phyloP scores from a whole-genome alignment of 2,329 filamentous ascomycete species.

The Colletotrichum camelliae region DNA sequence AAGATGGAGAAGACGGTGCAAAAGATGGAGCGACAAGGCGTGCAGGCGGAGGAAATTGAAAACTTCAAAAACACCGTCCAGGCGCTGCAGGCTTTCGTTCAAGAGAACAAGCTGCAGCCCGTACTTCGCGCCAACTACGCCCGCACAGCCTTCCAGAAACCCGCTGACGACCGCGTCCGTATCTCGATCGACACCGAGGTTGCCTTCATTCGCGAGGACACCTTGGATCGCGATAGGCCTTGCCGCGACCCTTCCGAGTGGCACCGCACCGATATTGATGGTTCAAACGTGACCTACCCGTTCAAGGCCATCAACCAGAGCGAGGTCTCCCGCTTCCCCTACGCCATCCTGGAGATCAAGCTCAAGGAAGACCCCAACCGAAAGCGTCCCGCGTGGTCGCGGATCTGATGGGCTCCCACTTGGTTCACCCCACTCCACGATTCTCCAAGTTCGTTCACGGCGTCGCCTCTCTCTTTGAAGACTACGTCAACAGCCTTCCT shows the following conservation, averaged over 20 bases:
- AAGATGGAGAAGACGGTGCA: constrained; percentile 88
- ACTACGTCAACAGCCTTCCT: constrained; percentile 93
- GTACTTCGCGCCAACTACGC: constrained; percentile 91
- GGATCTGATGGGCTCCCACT: constrained; percentile 89
- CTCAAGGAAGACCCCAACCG: constrained; percentile 69
- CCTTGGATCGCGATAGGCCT: constrained; percentile 81
- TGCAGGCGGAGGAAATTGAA: constrained; percentile 69
- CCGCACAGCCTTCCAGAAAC: constrained; percentile 95
- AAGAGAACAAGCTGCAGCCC: constrained; percentile 78
- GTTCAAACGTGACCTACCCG: constrained; percentile 80
- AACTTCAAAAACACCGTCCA: constrained; percentile 74
- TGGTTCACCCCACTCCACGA: constrained; percentile 85
- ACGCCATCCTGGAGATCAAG: constrained; percentile 92
- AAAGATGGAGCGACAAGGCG: constrained; percentile 83
- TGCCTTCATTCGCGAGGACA: constrained; percentile 81
- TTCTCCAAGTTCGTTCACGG: constrained; percentile 99
- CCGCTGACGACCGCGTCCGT: constrained; percentile 85
- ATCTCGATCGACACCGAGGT: constrained; percentile 94
- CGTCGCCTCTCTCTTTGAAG: constrained; percentile 88
- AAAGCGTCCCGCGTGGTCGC: constrained; percentile 83
- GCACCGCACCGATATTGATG: constrained; percentile 92
- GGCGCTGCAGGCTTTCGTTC: constrained; percentile 81
- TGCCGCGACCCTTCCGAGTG: constrained; percentile 88
- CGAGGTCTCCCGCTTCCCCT: constrained; percentile 90
- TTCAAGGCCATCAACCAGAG: constrained; percentile 88